Evolutionary conservation across 768 basidiomycete genomes (phyloP), one percentile per base, ranked within the genome.

Genomic region (Tubosaeta sp.): DNA sequence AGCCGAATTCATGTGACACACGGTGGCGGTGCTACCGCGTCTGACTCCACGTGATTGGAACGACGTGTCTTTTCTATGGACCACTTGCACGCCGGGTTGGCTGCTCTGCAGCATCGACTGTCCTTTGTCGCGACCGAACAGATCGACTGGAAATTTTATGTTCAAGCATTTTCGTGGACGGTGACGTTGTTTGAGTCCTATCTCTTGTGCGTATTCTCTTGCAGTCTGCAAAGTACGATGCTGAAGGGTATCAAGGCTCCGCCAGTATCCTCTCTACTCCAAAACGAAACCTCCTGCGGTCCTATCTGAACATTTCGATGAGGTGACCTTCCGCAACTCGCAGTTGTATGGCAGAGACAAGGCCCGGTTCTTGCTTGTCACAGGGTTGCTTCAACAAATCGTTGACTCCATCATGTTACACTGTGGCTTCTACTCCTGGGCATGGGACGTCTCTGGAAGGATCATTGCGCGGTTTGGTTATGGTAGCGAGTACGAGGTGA

Each of bases 271-370:
- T 3, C 74, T 90, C 41, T 94, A 93, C 65, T 84, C 82, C 8
- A 91, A 85, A 61, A 78, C 75, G 0, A 74, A 76, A 32, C 93
- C 89, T 0, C 91, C 92, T 1, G 63, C 78, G 3, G 82, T 80
- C 3, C 79, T 96, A 3, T 82, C 80, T 4, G 68, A 69, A 2
- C 85, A 92, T 64, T 84, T 94, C 59, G 76, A 78, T 14, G 64
- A 71, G 10, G 80, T 85, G 3, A 83, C 82, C 13, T 95, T 94
- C 68, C 75, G 82, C 54, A 96, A 96, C 61, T 94, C 92, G 0
- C 95, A 99, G 67, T 72, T 77, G 36, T 99, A 99, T 71, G 92
- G 93, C 18, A 82, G 79, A 45, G 90, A 93, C 78, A 96, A 96
- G 71, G 89, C 93, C 11, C 79, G 80, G 61, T 94, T 88, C 67